Evolutionary conservation across 768 basidiomycete species (phyloP).

Genomic region (Asterophora lycoperdoides): DNA sequence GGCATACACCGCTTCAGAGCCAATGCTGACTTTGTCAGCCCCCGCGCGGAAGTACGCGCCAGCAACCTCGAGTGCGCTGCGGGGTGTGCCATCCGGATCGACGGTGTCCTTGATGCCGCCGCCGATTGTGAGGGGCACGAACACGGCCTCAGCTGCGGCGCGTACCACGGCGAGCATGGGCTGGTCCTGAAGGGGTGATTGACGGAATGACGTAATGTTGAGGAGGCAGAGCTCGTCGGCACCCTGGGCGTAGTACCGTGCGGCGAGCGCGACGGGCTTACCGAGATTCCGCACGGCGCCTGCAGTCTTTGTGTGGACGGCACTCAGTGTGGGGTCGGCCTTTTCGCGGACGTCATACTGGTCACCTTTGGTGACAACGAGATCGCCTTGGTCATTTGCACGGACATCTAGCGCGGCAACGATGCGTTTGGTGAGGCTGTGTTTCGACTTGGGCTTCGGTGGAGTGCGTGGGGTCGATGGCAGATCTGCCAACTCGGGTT

Average conservation of each 20-base stretch:
- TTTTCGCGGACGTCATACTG: conserved; percentile 98
- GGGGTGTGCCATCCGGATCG: conserved; percentile 91
- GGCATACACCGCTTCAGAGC: conserved; percentile 91
- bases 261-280: conserved; percentile 90
- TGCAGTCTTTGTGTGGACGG: conserved; percentile 41
- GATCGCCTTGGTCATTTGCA: conserved; percentile 91
- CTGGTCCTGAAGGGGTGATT: conserved; percentile 92
- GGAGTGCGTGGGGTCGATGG: conserved; percentile 29
- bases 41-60: conserved; percentile 95
- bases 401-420: conserved; percentile 98
- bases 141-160: conserved; percentile 82
- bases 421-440: conserved; percentile 88
- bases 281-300: conserved; percentile 94
- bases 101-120: conserved; percentile 96
- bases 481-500: conserved; percentile 37
- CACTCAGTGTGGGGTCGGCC: conserved; percentile 18
- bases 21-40: conserved; percentile 98
- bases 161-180: conserved; percentile 97
- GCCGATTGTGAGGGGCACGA: conserved; percentile 97
- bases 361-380: conserved; percentile 99
- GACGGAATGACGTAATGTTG: conserved; percentile 99
- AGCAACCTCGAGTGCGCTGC: conserved; percentile 89
- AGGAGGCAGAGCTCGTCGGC: conserved; percentile 97
- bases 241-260: conserved; percentile 78
- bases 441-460: conserved; percentile 40